Evolutionary conservation across 1,284 basidiomycete genomes (phyloP).

Genomic region (Rhodofomes roseus): DNA sequence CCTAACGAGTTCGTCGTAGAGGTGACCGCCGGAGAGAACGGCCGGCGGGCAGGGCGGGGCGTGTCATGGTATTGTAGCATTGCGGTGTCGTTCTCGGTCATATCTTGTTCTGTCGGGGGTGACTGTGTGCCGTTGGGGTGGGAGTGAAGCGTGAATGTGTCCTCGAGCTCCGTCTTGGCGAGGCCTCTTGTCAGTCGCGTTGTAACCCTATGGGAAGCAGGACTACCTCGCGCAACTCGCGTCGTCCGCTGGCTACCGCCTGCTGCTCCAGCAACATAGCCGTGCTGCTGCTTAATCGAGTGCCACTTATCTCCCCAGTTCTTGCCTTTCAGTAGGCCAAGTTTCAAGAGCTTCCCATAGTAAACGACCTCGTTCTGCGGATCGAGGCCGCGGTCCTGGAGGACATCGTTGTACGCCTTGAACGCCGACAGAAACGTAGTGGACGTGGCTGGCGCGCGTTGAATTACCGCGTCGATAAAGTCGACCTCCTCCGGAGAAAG

Average conservation of each 20-base stretch:
- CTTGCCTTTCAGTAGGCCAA: conserved; percentile 70
- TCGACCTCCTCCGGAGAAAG: conserved; percentile 60
- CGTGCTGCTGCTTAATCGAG: conserved; percentile 55
- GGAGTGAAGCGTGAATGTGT: conserved; percentile 43
- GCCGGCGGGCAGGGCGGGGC: conserved; percentile 20
- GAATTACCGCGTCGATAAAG: conserved; percentile 70
- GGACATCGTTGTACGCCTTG: conserved; percentile 76
- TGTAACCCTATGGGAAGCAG: conserved; percentile 15
- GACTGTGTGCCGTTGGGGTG: conserved; percentile 35
- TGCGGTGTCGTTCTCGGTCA: conserved; percentile 13
- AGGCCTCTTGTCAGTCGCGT: conserved; percentile 18
- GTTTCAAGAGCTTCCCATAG: conserved; percentile 74
- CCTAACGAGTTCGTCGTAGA: conserved; percentile 29
- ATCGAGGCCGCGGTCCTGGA: conserved; percentile 70
- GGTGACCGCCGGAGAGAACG: conserved; percentile 18
- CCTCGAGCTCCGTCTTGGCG: conserved; percentile 26
- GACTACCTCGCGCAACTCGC: conserved; percentile 14
- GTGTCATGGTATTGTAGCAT: conserved; percentile 19
- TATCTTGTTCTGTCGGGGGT: conserved; percentile 21
- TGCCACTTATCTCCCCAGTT: conserved; percentile 79
- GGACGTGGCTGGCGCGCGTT: conserved; percentile 57
- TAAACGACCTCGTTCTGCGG: conserved; percentile 75
- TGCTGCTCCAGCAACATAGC: conserved; percentile 26
- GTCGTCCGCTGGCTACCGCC: conserved; percentile 15
- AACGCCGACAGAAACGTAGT: conserved; percentile 74